Evolutionary conservation across 306 rosid species (phyloP).

Genomic region (Prunus mume): DNA sequence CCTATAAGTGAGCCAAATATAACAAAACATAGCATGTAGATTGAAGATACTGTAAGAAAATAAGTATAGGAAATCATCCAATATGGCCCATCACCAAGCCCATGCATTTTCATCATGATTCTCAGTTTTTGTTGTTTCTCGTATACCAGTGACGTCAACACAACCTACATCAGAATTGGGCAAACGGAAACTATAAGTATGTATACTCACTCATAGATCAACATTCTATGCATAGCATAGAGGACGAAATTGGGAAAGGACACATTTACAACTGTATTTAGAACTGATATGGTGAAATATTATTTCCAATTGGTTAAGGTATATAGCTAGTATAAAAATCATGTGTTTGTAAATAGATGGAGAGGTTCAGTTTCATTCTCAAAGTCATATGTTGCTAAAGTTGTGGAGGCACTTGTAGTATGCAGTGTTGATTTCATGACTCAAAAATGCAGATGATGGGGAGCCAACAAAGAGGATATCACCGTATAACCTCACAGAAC

Average conservation of each 20-base stretch:
- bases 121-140: conserved; percentile 80
- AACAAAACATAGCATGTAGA: conserved; percentile 86
- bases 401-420: no score
- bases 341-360: no score
- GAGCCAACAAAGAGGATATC: neutral
- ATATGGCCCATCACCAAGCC: conserved; percentile 92
- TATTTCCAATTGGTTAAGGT: no score
- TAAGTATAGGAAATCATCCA: conserved; percentile 86
- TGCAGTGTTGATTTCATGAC: no score
- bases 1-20: conserved; percentile 82
- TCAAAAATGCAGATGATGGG: no score
- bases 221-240: neutral
- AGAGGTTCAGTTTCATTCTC: no score
- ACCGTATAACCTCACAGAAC: neutral
- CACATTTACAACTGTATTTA: neutral
- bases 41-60: conserved; percentile 57
- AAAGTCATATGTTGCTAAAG: no score
- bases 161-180: conserved; percentile 44
- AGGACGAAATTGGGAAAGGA: neutral
- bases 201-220: neutral
- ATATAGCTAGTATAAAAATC: no score
- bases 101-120: conserved; percentile 99
- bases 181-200: neutral
- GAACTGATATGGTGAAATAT: neutral
- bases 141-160: conserved; percentile 66